Conservation (phyloP, 1,139 yeast species). For the Blastobotrys illinoisensis region DNA sequence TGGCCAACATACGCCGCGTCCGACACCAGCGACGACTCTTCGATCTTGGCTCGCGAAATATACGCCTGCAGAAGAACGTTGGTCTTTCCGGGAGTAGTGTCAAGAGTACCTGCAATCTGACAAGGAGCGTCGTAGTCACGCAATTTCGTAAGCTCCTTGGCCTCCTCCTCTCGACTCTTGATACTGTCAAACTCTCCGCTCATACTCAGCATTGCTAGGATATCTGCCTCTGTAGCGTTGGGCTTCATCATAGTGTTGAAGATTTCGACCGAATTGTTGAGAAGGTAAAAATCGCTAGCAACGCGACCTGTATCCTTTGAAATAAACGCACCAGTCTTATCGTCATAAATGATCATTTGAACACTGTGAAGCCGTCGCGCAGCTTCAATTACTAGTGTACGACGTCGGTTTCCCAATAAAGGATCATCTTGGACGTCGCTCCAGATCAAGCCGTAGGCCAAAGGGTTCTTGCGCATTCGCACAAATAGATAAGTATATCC, state of each 20-base stretch:
- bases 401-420: slow-evolving; percentile 61
- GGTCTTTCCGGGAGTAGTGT: slow-evolving; percentile 79
- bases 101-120: slow-evolving; percentile 74
- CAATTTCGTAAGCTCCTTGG: slow-evolving; percentile 59
- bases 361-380: slow-evolving; percentile 75
- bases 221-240: slow-evolving; percentile 86
- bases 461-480: slow-evolving; percentile 90
- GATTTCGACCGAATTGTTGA: slow-evolving; percentile 80
- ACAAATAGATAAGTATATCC: slow-evolving; percentile 95
- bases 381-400: slow-evolving; percentile 69
- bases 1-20: slow-evolving; percentile 94
- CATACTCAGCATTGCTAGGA: slow-evolving; percentile 82
- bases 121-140: slow-evolving; percentile 62
- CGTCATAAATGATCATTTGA: slow-evolving; percentile 94
- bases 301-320: slow-evolving; percentile 90
- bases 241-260: slow-evolving; percentile 85
- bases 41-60: slow-evolving; percentile 66
- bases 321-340: slow-evolving; percentile 69
- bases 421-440: slow-evolving; percentile 81
- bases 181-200: slow-evolving; percentile 92
- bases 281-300: slow-evolving; percentile 87
- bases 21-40: slow-evolving; percentile 76
- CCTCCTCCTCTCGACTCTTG: slow-evolving; percentile 84
- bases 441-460: slow-evolving; percentile 91
- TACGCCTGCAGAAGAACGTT: slow-evolving; percentile 83